Conservation (phyloP, 331 rosid genomes). For the Phaseolus coccineus region DNA sequence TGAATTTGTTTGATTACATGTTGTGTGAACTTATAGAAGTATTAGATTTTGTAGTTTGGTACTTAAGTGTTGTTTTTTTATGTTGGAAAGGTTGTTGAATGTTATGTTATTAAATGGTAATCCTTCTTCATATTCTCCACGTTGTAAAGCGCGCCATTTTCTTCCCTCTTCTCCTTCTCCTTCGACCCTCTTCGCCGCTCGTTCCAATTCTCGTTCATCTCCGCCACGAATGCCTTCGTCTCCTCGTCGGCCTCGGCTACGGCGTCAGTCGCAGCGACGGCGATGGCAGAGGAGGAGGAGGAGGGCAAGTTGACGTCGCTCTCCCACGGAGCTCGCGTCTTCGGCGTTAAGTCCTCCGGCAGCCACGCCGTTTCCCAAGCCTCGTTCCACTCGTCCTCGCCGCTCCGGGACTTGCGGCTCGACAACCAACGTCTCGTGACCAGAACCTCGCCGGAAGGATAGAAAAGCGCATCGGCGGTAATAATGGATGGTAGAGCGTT, state of each 20-base stretch:
- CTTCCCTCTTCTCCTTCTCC: constrained; percentile 46
- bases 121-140: constrained; percentile 87
- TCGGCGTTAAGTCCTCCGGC: constrained; percentile 78
- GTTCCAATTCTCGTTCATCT: constrained; percentile 89
- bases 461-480: constrained; percentile 12
- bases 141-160: constrained; percentile 65
- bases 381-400: constrained; percentile 88
- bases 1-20: too few species aligned
- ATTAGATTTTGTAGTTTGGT: too few species aligned
- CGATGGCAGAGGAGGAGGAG: constrained; percentile 35
- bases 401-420: constrained; percentile 49
- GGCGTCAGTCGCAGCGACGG: constrained; percentile 48
- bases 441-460: constrained; percentile 38
- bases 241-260: constrained; percentile 57
- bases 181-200: constrained; percentile 68
- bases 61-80: too few species aligned
- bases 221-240: constrained; percentile 87
- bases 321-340: constrained; percentile 86
- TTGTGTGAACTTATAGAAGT: too few species aligned
- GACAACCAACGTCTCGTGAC: constrained; percentile 35
- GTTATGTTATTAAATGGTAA: constrained; percentile 34
- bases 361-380: constrained; percentile 98
- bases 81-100: too few species aligned
- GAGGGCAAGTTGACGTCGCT: constrained; percentile 67
- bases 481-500: constrained; percentile 17